Conservation (phyloP, 2,329 filamentous ascomycete species). For the Clonostachys byssicola region DNA sequence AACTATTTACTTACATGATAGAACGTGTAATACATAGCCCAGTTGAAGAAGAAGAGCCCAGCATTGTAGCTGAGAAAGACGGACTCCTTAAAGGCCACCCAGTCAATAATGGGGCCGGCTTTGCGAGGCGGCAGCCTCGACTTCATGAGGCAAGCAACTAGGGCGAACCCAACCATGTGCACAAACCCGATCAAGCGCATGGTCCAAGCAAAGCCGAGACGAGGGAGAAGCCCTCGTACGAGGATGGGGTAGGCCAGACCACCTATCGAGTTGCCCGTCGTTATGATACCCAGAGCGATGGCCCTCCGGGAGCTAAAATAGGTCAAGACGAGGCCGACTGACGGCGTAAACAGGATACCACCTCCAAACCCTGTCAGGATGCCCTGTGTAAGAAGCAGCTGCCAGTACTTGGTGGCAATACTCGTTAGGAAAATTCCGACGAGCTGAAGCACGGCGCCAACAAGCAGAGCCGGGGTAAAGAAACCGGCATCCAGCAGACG, state of each 20-base stretch:
- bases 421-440: slow-evolving; percentile 40
- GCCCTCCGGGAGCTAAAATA: slow-evolving; percentile 51
- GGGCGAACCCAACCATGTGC: background rate
- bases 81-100: slow-evolving; percentile 24
- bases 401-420: slow-evolving; percentile 36
- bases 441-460: slow-evolving; percentile 29
- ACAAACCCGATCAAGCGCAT: slow-evolving; percentile 35
- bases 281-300: slow-evolving; percentile 54
- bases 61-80: slow-evolving; percentile 23
- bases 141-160: background rate
- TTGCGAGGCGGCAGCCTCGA: background rate
- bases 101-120: slow-evolving; percentile 16
- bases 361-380: slow-evolving; percentile 46
- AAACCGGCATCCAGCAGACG: slow-evolving; percentile 37
- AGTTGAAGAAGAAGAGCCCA: slow-evolving; percentile 22
- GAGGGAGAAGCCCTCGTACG: slow-evolving; percentile 47
- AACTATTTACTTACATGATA: slow-evolving; percentile 33
- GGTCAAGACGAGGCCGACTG: slow-evolving; percentile 52
- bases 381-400: slow-evolving; percentile 44
- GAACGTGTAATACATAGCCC: slow-evolving; percentile 35
- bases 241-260: slow-evolving; percentile 48
- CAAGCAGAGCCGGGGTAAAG: slow-evolving; percentile 29
- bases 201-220: slow-evolving; percentile 53
- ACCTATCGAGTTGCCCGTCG: slow-evolving; percentile 49
- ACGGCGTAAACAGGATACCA: slow-evolving; percentile 50